Evolutionary conservation across 495 filamentous ascomycete genomes (phyloP).

Genomic region (Amniculicola lignicola): DNA sequence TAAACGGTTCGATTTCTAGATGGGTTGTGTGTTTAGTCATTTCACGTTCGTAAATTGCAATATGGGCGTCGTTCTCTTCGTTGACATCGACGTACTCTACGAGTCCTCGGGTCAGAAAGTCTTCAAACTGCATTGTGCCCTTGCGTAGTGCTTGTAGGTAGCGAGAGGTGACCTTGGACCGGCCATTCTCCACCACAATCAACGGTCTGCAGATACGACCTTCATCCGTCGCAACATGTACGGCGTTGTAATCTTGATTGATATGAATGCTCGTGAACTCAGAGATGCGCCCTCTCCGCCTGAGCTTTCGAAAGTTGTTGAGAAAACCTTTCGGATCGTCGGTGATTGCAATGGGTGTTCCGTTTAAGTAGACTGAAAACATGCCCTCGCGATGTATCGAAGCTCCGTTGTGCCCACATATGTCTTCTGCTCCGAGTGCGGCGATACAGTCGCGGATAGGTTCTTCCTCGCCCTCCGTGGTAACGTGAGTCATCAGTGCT

Average conservation of each 20-base stretch:
- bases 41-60: slow-evolving; percentile 81
- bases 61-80: slow-evolving; percentile 94
- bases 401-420: slow-evolving; percentile 65
- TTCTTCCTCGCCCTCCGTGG: slow-evolving; percentile 87
- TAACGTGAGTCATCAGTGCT: slow-evolving; percentile 98
- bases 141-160: slow-evolving; percentile 75
- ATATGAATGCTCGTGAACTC: slow-evolving; percentile 95
- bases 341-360: slow-evolving; percentile 83
- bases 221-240: slow-evolving; percentile 96
- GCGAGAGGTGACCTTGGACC: slow-evolving; percentile 69
- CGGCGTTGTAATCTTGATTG: slow-evolving; percentile 83
- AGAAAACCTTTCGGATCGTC: slow-evolving; percentile 80
- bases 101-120: slow-evolving; percentile 81
- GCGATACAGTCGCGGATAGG: slow-evolving; percentile 79
- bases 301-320: slow-evolving; percentile 73
- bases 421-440: slow-evolving; percentile 73
- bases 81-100: slow-evolving; percentile 98
- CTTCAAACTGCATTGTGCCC: slow-evolving; percentile 82
- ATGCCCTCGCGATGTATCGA: slow-evolving; percentile 80
- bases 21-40: slow-evolving; percentile 81
- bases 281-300: slow-evolving; percentile 82
- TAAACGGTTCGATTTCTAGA: slow-evolving; percentile 96
- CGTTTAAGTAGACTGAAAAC: slow-evolving; percentile 92
- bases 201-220: slow-evolving; percentile 92
- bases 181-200: slow-evolving; percentile 85